These are phyloP conservation scores for Xerophyta viscosa DNA, from an alignment of 106 monocot genomes.

Conservation along the genomic window DNA sequence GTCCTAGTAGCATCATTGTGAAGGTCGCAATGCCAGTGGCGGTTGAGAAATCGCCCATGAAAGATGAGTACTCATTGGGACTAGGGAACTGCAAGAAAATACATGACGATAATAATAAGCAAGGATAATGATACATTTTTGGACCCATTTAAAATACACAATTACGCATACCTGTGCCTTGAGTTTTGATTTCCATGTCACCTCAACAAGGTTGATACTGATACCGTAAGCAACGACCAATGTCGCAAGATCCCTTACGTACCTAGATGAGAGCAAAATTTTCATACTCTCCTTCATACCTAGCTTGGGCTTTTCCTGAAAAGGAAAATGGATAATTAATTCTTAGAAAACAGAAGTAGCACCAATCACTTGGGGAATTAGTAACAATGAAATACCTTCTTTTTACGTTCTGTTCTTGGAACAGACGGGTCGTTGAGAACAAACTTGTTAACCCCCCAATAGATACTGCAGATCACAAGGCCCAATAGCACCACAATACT, in stretches of 20 bases:
- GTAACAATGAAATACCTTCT: constrained; percentile 35
- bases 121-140: neutral
- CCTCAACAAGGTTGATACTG: constrained; percentile 97
- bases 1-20: constrained; percentile 91
- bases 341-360: neutral
- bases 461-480: constrained; percentile 56
- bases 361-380: neutral
- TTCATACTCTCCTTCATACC: constrained; percentile 92
- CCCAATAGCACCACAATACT: constrained; percentile 86
- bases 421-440: constrained; percentile 78
- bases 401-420: constrained; percentile 62
- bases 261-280: constrained; percentile 82
- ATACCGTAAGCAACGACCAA: constrained; percentile 98
- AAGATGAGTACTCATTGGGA: constrained; percentile 95
- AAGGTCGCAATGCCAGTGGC: constrained; percentile 91
- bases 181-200: constrained; percentile 98
- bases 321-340: constrained; percentile 1
- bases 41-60: constrained; percentile 99
- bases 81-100: constrained; percentile 66
- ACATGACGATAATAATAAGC: neutral
- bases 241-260: constrained; percentile 90
- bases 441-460: constrained; percentile 86
- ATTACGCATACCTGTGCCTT: constrained; percentile 83
- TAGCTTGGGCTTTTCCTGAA: constrained; percentile 88
- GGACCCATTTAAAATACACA: neutral